Evolutionary conservation across 768 basidiomycete genomes (phyloP).

Genomic region (Rickenella mellea): DNA sequence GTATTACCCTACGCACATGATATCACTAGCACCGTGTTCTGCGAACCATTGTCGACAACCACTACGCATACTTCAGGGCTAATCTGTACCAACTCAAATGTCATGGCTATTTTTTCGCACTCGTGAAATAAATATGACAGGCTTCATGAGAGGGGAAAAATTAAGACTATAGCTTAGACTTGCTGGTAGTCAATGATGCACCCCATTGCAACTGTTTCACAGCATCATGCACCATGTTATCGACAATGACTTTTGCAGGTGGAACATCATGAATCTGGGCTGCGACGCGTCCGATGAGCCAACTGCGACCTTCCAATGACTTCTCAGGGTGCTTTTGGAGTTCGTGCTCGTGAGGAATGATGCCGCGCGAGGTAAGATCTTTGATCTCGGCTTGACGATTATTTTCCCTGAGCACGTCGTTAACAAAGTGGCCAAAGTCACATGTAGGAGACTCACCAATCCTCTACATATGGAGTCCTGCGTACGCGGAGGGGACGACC

Average conservation of each 20-base stretch:
- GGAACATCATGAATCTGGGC: conserved; percentile 65
- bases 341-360: conserved; percentile 66
- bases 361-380: conserved; percentile 73
- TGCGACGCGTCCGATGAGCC: conserved; percentile 81
- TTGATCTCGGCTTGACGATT: conserved; percentile 77
- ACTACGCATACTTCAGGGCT: no score
- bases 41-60: no score
- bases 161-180: conserved; percentile 38
- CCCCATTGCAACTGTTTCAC: conserved; percentile 34
- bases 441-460: conserved; percentile 47
- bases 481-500: conserved; percentile 83
- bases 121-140: no score
- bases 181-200: conserved; percentile 27
- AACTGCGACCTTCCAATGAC: conserved; percentile 52
- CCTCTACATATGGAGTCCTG: conserved; percentile 75
- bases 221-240: conserved; percentile 65
- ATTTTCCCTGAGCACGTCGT: conserved; percentile 45
- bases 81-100: no score
- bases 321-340: conserved; percentile 77
- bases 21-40: no score
- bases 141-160: no score
- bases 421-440: background rate
- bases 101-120: no score
- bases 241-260: conserved; percentile 77
- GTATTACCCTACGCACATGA: no score